phyloP scores from a whole-genome alignment of 169 alveolate species.

The Pseudocohnilembus persalinus region DNA sequence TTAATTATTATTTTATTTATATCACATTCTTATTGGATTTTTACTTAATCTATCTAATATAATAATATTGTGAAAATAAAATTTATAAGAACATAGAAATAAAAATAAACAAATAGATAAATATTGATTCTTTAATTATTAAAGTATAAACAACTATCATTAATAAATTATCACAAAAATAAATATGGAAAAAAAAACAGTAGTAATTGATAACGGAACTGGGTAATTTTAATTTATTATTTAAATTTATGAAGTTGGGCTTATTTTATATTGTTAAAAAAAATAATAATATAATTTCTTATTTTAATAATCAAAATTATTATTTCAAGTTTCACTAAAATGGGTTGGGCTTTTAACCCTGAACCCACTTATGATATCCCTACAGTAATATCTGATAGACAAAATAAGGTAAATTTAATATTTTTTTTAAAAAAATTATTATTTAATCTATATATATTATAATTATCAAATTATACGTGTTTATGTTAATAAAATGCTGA shows the following conservation, averaged over 20 bases:
- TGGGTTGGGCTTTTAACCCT: conserved; percentile 82
- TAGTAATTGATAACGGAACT: conserved; percentile 30
- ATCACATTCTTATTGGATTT: no score
- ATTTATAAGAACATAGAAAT: no score
- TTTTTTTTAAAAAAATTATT: conserved; percentile 9
- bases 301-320: neutral
- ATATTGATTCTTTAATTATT: no score
- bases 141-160: no score
- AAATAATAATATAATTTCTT: neutral
- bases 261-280: neutral
- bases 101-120: no score
- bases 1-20: no score
- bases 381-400: conserved; percentile 66
- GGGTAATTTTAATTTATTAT: neutral
- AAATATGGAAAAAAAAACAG: conserved; percentile 2
- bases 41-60: no score
- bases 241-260: neutral
- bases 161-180: no score
- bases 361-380: conserved; percentile 75
- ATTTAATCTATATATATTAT: neutral
- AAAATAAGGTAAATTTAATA: conserved; percentile 41
- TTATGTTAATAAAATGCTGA: no score
- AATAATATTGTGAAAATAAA: no score
- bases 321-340: conserved; percentile 52
- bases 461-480: no score